Conservation (phyloP, 345 rosid genomes). For the Ailanthus altissimus region DNA sequence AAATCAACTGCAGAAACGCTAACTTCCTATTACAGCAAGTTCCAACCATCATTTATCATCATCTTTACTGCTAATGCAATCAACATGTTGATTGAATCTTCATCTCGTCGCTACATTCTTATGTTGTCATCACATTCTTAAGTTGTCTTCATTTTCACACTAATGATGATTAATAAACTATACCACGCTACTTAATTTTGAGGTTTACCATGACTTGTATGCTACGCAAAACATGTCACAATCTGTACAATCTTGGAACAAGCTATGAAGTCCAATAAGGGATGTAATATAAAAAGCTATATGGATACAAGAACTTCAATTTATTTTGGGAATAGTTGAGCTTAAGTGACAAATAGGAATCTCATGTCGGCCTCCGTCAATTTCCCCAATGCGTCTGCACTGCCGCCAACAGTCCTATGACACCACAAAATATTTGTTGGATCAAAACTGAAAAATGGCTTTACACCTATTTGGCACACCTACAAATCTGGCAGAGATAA, state of each 20-base stretch:
- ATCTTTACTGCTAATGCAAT: not conserved
- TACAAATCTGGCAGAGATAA: not conserved
- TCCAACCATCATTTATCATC: too few relatives aligned
- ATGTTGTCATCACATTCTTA: not conserved
- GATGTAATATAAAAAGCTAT: not conserved
- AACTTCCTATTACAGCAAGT: too few relatives aligned
- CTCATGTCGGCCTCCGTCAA: constrained; percentile 76
- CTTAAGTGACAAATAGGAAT: constrained; percentile 60
- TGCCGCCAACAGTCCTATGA: constrained; percentile 86
- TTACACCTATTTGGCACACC: not conserved
- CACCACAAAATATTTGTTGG: not conserved
- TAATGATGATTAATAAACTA: too few relatives aligned
- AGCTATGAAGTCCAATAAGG: not conserved
- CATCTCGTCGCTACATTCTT: too few relatives aligned
- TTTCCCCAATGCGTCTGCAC: constrained; percentile 78
- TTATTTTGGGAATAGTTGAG: not conserved
- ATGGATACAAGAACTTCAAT: not conserved
- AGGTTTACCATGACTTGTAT: not conserved
- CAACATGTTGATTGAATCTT: not conserved
- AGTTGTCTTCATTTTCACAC: not conserved
- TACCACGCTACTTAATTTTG: not conserved
- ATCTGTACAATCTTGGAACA: not conserved
- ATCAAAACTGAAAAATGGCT: not conserved
- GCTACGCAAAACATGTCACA: too few relatives aligned
- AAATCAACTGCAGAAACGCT: not conserved